phyloP scores from a whole-genome alignment of 1,139 yeast genomes.

The Debaryomyces udenii region DNA sequence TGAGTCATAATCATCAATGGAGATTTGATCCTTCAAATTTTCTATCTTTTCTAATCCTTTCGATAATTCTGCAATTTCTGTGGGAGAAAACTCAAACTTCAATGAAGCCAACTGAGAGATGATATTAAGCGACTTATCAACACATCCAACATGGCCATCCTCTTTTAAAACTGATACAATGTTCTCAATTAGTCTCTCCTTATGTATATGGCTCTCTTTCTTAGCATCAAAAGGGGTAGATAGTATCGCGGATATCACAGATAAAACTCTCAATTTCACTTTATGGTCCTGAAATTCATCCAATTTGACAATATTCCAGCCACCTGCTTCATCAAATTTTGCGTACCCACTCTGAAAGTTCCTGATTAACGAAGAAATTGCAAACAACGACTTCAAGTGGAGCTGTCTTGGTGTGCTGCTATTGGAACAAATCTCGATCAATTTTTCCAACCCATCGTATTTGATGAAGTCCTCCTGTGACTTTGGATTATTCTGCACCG shows the following conservation, averaged over 20 bases:
- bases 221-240: constrained; percentile 51
- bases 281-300: constrained; percentile 31
- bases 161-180: constrained; percentile 39
- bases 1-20: constrained; percentile 53
- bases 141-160: constrained; percentile 52
- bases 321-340: constrained; percentile 56
- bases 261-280: constrained; percentile 55
- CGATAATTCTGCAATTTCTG: constrained; percentile 47
- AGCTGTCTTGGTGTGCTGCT: constrained; percentile 36
- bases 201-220: constrained; percentile 43
- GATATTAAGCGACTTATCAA: constrained; percentile 64
- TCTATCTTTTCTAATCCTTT: constrained; percentile 48
- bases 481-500: constrained; percentile 85
- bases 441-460: constrained; percentile 48
- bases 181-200: constrained; percentile 40
- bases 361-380: constrained; percentile 74
- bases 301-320: constrained; percentile 55
- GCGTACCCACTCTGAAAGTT: constrained; percentile 63
- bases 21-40: constrained; percentile 47
- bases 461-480: constrained; percentile 68
- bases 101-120: constrained; percentile 50
- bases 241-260: constrained; percentile 59
- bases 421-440: constrained; percentile 41
- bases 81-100: constrained; percentile 48
- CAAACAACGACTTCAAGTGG: constrained; percentile 70